These are phyloP conservation scores for Mycena rebaudengoi DNA, from an alignment of 768 basidiomycete species.

Conservation along the genomic window DNA sequence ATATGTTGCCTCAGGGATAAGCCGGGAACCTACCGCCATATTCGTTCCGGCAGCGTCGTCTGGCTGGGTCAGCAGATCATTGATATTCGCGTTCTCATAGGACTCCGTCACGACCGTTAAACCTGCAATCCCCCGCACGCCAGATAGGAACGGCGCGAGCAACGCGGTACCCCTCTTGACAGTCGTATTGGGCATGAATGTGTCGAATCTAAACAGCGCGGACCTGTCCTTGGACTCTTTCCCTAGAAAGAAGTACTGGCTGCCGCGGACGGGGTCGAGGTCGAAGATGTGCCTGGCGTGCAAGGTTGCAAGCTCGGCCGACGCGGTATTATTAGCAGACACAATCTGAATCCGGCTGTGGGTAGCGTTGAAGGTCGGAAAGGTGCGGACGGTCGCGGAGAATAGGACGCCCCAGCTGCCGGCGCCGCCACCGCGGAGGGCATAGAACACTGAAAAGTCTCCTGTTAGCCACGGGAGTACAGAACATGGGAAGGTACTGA, in stretches of 20 bases:
- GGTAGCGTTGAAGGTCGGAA: constrained; percentile 42
- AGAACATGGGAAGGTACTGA: constrained; percentile 2
- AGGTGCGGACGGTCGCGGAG: constrained; percentile 43
- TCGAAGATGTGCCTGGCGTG: constrained; percentile 46
- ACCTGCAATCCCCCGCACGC: constrained; percentile 24
- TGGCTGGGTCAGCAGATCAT: constrained; percentile 16
- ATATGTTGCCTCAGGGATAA: constrained; percentile 26
- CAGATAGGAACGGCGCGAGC: constrained; percentile 32
- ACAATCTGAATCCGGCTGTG: constrained; percentile 26
- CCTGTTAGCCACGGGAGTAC: neutral
- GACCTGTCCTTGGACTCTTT: neutral
- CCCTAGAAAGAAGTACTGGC: constrained; percentile 35
- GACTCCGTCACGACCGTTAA: neutral
- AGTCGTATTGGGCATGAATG: constrained; percentile 11
- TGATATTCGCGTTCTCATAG: constrained; percentile 14
- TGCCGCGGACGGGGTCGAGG: constrained; percentile 38
- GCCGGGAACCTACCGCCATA: constrained; percentile 25
- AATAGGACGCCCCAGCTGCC: constrained; percentile 49
- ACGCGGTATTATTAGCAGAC: constrained; percentile 21
- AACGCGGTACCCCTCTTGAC: constrained; percentile 18
- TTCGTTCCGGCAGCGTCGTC: constrained; percentile 26
- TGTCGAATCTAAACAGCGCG: constrained; percentile 28
- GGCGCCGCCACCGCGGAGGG: constrained; percentile 36
- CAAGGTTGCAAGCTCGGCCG: constrained; percentile 34
- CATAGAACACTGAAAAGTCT: constrained; percentile 32